These are phyloP conservation scores for Fragaria iinumae DNA, from an alignment of 306 rosid genomes.

Conservation along the genomic window DNA sequence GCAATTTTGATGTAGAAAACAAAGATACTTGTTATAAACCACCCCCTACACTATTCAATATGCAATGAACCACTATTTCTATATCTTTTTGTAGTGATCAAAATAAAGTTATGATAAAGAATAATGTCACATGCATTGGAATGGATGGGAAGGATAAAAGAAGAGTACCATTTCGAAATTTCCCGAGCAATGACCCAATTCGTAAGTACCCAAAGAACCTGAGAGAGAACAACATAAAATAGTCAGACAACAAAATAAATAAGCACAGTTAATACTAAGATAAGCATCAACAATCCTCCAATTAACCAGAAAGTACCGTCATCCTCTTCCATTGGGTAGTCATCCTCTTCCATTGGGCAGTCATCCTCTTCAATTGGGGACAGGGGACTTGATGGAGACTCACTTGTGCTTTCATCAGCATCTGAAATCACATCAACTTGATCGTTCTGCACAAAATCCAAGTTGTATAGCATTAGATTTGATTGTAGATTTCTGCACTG, in stretches of 20 bases:
- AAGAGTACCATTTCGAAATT: slow-evolving; percentile 54
- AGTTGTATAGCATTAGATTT: neutral
- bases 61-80: neutral
- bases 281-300: slow-evolving; percentile 22
- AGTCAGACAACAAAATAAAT: slow-evolving; percentile 28
- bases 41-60: neutral
- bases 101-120: neutral
- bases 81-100: neutral
- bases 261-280: slow-evolving; percentile 14
- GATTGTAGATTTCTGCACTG: slow-evolving; percentile 12
- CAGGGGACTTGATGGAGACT: slow-evolving; percentile 52
- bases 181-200: slow-evolving; percentile 35
- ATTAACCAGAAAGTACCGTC: slow-evolving; percentile 40
- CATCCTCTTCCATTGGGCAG: slow-evolving; percentile 31
- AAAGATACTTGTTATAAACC: neutral
- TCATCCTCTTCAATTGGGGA: slow-evolving; percentile 54
- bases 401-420: slow-evolving; percentile 45
- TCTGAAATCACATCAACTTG: slow-evolving; percentile 53
- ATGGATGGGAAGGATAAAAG: neutral
- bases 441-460: slow-evolving; percentile 46
- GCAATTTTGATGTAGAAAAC: neutral
- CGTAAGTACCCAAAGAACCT: slow-evolving; percentile 47
- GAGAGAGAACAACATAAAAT: slow-evolving; percentile 36
- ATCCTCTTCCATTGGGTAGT: slow-evolving; percentile 21
- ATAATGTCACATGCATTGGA: neutral